phyloP scores from a whole-genome alignment of 2,329 filamentous ascomycete genomes.

The Penicillium corylophilum region DNA sequence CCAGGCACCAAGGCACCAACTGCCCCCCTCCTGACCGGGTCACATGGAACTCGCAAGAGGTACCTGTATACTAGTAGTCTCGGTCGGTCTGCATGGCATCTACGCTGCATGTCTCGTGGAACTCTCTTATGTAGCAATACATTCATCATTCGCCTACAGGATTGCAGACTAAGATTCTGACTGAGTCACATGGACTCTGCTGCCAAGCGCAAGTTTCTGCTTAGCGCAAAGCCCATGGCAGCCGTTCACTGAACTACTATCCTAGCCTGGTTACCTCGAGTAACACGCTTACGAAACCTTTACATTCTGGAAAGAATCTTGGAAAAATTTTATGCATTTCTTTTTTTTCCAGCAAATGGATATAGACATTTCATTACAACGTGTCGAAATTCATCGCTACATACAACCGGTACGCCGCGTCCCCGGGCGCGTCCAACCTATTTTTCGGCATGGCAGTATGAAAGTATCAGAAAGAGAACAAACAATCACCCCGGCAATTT shows the following conservation, averaged over 20 bases:
- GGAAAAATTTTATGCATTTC: not conserved
- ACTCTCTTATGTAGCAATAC: not conserved
- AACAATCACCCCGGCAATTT: conserved; percentile 27
- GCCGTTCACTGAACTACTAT: not conserved
- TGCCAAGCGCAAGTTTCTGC: not conserved
- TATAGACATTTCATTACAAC: conserved; percentile 27
- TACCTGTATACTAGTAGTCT: not conserved
- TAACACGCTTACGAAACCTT: not conserved
- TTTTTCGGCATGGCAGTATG: conserved; percentile 16
- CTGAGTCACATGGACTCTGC: not conserved
- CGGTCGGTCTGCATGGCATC: not conserved
- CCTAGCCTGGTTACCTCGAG: not conserved
- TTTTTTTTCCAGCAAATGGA: conserved; percentile 2
- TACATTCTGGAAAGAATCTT: not conserved
- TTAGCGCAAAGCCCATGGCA: not conserved
- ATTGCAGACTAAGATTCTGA: not conserved
- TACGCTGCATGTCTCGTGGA: not conserved
- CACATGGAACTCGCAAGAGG: too few species aligned
- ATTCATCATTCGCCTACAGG: not conserved
- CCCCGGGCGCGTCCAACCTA: conserved; percentile 17
- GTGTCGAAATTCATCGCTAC: conserved; percentile 27
- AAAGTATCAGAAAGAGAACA: not conserved
- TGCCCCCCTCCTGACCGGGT: not conserved
- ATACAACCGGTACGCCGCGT: conserved; percentile 27
- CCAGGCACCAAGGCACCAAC: conserved; percentile 2